Base-by-base conservation (phyloP, 2,329 filamentous ascomycete genomes). In the Claviceps arundinis region DNA sequence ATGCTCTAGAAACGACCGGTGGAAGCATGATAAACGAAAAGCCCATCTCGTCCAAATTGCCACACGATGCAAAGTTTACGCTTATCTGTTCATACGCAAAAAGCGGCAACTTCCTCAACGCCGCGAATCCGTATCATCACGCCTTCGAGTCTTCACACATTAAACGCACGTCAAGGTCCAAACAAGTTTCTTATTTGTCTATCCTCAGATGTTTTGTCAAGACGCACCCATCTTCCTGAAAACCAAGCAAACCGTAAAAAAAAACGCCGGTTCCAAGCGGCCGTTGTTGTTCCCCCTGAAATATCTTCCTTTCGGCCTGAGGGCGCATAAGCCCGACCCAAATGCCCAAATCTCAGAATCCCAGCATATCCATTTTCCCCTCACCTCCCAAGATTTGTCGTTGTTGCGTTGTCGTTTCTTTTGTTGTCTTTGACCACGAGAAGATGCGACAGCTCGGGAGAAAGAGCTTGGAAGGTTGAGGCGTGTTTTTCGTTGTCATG, bases 181-280 rank as follows among this genome's bases (percentile, higher is more conserved):
- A 65, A 68, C 64, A 60, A 67, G 7, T 69, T 49, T 62, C 64
- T 67, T 19, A 69, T 69, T 71, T 62, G 65, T 70, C 68, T 71
- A 71, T 68, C 63, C 63, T 64, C 64, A 62, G 61, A 66, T 65
- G 62, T 69, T 65, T 70, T 65, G 66, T 68, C 64, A 69, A 69
- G 63, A 69, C 62, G 65, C 62, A 66, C 66, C 60, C 60, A 66
- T 67, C 63, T 64, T 69, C 66, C 66, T 64, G 61, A 65, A 69
- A 70, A 66, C 64, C 68, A 68, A 70, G 67, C 67, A 70, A 68
- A 65, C 67, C 68, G 66, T 67, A n/a, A 65, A 66, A 70, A 70
- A 71, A 66, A 70, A 71, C 69, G 70, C 70, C 69, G 61, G 62
- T 70, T 69, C 67, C 68, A 67, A 70, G 68, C 65, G 66, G 66